A percentile compares a stretch with the other conserved stretches of the same genome.
Conservation (phyloP, 495 filamentous ascomycete genomes). For the Hyaloscypha finlandica region DNA sequence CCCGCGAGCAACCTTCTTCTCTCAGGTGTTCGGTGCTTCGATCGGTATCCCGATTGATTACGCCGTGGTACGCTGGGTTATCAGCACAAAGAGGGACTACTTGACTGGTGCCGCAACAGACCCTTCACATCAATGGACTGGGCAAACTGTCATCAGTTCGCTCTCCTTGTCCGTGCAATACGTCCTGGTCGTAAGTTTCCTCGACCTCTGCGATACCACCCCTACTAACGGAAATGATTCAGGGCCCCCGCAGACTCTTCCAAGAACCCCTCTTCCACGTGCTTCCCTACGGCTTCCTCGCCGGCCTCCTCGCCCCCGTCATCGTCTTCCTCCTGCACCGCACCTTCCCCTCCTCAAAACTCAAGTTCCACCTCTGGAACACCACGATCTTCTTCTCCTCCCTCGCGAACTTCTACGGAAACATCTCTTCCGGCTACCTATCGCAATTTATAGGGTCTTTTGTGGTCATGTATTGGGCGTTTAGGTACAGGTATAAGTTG, state of each 20-base stretch:
- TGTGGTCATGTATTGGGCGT: constrained; percentile 57
- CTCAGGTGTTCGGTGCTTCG: constrained; percentile 56
- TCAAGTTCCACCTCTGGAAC: constrained; percentile 57
- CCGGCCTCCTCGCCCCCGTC: constrained; percentile 50
- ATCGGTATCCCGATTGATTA: constrained; percentile 51
- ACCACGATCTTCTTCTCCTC: constrained; percentile 55
- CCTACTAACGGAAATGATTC: background rate
- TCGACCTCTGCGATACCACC: background rate
- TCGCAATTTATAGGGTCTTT: constrained; percentile 59
- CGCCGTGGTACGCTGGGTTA: constrained; percentile 46
- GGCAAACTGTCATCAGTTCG: constrained; percentile 45
- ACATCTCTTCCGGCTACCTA: constrained; percentile 54
- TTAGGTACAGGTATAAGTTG: constrained; percentile 51
- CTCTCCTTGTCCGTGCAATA: constrained; percentile 57
- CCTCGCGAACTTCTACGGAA: constrained; percentile 47
- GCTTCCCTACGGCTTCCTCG: constrained; percentile 57
- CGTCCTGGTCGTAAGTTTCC: constrained; percentile 47
- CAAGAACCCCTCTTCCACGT: constrained; percentile 47
- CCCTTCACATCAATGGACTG: constrained; percentile 59
- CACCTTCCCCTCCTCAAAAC: constrained; percentile 43
- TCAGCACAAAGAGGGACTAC: constrained; percentile 53
- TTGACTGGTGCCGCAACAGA: constrained; percentile 52
- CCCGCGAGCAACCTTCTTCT: constrained; percentile 58
- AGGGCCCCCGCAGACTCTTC: constrained; percentile 56
- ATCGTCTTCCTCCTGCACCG: constrained; percentile 53